These are phyloP conservation scores for maize (Zea mays) DNA, from an alignment of 176 grass and related monocot genomes.

Conservation along the genomic window DNA sequence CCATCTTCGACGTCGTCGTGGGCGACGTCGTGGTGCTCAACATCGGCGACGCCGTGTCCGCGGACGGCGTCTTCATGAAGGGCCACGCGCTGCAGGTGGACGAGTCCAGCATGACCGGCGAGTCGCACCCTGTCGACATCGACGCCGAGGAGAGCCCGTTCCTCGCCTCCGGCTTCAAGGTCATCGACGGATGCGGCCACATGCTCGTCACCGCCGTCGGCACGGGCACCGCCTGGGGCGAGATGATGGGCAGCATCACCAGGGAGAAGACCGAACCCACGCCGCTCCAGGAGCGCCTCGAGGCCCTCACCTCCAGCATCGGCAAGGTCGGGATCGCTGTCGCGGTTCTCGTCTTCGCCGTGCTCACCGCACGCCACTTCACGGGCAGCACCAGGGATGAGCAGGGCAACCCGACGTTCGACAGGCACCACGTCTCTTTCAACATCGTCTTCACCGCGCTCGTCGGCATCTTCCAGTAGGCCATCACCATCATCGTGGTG, in stretches of 20 bases:
- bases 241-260: constrained; percentile 78
- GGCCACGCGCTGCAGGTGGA: constrained; percentile 68
- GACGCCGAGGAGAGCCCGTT: constrained; percentile 57
- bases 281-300: constrained; percentile 76
- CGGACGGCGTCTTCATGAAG: constrained; percentile 57
- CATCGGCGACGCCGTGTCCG: constrained; percentile 65
- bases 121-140: constrained; percentile 57
- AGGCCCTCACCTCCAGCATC: constrained; percentile 64
- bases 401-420: constrained; percentile 44
- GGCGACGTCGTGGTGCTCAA: constrained; percentile 66
- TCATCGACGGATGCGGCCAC: constrained; percentile 62
- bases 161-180: constrained; percentile 66
- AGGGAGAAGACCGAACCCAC: constrained; percentile 57
- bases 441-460: constrained; percentile 51
- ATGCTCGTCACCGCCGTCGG: constrained; percentile 87
- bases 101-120: constrained; percentile 92
- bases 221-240: constrained; percentile 68
- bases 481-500: constrained; percentile 87
- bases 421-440: constrained; percentile 35
- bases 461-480: constrained; percentile 74
- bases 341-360: constrained; percentile 59
- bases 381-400: constrained; percentile 73
- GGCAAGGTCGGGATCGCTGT: constrained; percentile 76
- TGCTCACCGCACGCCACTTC: constrained; percentile 64
- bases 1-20: constrained; percentile 61